Evolutionary conservation across 352 stramenopile species (phyloP).

Genomic region (Pythium brachiatum): DNA sequence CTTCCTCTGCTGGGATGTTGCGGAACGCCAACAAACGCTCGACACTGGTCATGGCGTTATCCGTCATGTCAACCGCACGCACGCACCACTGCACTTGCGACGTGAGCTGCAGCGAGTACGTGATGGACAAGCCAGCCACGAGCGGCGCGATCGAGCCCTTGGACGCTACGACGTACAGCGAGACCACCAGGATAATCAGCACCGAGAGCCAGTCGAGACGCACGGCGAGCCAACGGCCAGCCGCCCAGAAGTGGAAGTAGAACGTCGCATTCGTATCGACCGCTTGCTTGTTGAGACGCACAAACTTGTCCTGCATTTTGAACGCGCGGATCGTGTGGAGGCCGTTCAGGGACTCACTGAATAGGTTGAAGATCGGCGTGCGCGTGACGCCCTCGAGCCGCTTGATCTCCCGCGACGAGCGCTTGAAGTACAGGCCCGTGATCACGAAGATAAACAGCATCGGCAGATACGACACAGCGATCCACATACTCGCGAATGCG

Average conservation of each 20-base stretch:
- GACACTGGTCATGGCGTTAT: conserved; percentile 90
- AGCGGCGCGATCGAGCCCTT: conserved; percentile 46
- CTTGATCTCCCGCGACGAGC: conserved; percentile 86
- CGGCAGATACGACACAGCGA: conserved; percentile 58
- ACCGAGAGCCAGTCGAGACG: conserved; percentile 79
- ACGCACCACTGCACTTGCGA: conserved; percentile 90
- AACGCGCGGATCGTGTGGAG: conserved; percentile 90
- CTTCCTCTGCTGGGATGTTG: conserved; percentile 73
- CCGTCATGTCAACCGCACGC: conserved; percentile 84
- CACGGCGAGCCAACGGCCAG: conserved; percentile 91
- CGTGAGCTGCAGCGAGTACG: conserved; percentile 87
- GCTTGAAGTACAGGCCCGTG: conserved; percentile 82
- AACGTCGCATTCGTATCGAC: conserved; percentile 42
- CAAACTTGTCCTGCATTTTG: conserved; percentile 38
- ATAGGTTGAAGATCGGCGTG: conserved; percentile 90
- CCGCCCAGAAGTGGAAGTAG: conserved; percentile 42
- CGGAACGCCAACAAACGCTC: conserved; percentile 62
- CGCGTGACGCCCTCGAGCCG: conserved; percentile 89
- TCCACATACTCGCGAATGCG: conserved; percentile 34
- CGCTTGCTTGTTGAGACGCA: conserved; percentile 29
- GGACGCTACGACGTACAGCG: conserved; percentile 79
- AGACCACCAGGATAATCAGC: conserved; percentile 86
- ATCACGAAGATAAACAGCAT: conserved; percentile 42
- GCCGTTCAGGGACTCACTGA: conserved; percentile 91
- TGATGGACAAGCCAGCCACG: conserved; percentile 83